A percentile compares a stretch with the other conserved stretches of the same genome.
phyloP scores from a whole-genome alignment of 345 rosid genomes.

The Pugionium dolabratum region DNA sequence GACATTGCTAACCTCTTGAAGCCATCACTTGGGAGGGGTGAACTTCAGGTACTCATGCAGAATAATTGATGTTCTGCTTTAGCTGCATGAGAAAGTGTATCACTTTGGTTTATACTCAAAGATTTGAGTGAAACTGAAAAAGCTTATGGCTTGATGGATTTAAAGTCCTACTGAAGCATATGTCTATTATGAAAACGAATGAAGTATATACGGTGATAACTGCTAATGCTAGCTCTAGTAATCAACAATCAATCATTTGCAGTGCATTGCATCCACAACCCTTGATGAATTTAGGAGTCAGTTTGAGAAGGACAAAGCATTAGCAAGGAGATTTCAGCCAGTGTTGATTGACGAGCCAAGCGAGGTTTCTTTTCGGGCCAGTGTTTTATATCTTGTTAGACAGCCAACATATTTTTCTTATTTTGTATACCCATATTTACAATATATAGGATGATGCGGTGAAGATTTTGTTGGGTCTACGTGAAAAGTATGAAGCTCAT shows the following conservation, averaged over 20 bases:
- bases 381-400: conserved; percentile 14
- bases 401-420: conserved; percentile 26
- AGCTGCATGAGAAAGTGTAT: conserved; percentile 11
- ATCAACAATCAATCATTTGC: conserved; percentile 42
- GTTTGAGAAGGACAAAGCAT: conserved; percentile 93
- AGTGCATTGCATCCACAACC: conserved; percentile 98
- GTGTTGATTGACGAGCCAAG: conserved; percentile 86
- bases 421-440: conserved; percentile 22
- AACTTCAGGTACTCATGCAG: conserved; percentile 65
- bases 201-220: conserved; percentile 1
- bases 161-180: conserved; percentile 13
- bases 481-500: conserved; percentile 84
- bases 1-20: conserved; percentile 94
- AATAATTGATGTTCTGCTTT: conserved; percentile 19
- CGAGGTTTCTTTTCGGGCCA: conserved; percentile 54
- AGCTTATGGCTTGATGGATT: conserved; percentile 16
- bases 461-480: conserved; percentile 80
- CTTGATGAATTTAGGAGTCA: conserved; percentile 78
- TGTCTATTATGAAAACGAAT: conserved; percentile 8
- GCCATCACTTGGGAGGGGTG: conserved; percentile 94
- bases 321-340: conserved; percentile 95
- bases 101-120: neutral
- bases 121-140: conserved; percentile 5
- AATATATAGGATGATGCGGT: conserved; percentile 82
- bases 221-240: conserved; percentile 12